Base-by-base conservation (phyloP, 495 filamentous ascomycete genomes). In the Penicillium riverlandense region DNA sequence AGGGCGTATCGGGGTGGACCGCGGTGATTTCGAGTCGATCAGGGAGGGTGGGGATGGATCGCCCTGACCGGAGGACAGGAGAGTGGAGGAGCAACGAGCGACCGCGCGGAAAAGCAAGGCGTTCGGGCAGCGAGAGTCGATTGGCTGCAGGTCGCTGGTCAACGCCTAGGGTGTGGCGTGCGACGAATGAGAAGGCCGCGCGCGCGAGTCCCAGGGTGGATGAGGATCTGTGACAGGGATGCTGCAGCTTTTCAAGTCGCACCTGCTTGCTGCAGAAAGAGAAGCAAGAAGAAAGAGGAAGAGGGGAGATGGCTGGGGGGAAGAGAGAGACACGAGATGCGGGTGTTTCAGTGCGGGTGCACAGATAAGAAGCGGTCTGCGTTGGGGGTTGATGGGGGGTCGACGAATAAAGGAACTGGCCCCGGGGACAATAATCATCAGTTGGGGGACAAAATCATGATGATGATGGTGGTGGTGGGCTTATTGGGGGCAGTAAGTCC, bases 181-280 rank as follows among this genome's bases (percentile, higher is more conserved):
- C 50, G 49, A 54, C 59, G 58, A 56, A 64, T 59, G 52, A 64
- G 48, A 48, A 10, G n/a, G 38, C 40, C 36, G 45, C 41, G 46
- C 40, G 49, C 41, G 22, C 22, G 22, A 54, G 40, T 55, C 37
- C 52, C 43, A 51, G 47, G 50, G 49, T 54, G 48, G 53, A 58
- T 61, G 6, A 48, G 55, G 57, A 64, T 62, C 57, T 57, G 54
- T 60, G 58, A 58, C 62, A 65, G 66, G 66, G 66, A 67, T 69
- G 60, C 51, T 60, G 58, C 57, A 63, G 55, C 58, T 51, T 44
- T 47, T 45, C 48, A 56, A 61, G 57, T 66, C 37, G 57, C 53
- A 57, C 58, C 47, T 34, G 46, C 39, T 34, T 29, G 46, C 41
- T 22, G 10, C 31, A 38, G 11, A 38, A 44, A 34, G 47, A 43